Percentiles rank a stretch among this genome's conserved stretches.
Evolutionary conservation across 345 rosid species (phyloP).

Genomic region (Salix koriyanagi): DNA sequence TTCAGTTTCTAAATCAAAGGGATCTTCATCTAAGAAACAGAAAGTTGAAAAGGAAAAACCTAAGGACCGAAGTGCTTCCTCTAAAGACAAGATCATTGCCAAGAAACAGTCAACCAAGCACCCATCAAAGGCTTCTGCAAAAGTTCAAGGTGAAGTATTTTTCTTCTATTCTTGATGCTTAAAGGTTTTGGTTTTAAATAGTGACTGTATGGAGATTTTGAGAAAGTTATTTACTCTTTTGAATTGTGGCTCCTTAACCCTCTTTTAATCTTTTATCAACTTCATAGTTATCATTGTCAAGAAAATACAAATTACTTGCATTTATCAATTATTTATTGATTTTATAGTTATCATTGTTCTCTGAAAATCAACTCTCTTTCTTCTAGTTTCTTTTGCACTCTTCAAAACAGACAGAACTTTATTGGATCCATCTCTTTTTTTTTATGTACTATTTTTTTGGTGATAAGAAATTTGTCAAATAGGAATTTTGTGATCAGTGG

Average conservation of each 20-base stretch:
- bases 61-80: conserved; percentile 30
- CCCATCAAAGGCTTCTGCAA: conserved; percentile 42
- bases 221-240: neutral
- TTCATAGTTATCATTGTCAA: neutral
- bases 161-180: conserved; percentile 4
- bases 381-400: neutral
- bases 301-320: too few species aligned
- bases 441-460: neutral
- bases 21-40: conserved; percentile 44
- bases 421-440: neutral
- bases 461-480: neutral
- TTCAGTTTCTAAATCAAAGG: conserved; percentile 39
- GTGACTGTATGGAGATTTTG: neutral
- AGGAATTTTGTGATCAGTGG: neutral
- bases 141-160: conserved; percentile 56
- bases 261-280: neutral
- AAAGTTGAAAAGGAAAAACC: conserved; percentile 49
- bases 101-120: conserved; percentile 57
- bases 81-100: conserved; percentile 45
- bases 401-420: neutral
- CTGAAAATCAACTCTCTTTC: neutral
- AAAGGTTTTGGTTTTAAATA: neutral
- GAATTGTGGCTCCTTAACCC: neutral
- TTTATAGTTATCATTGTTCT: neutral
- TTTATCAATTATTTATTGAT: neutral